Base-by-base conservation (phyloP, 345 rosid species). In the Salix brachista region DNA sequence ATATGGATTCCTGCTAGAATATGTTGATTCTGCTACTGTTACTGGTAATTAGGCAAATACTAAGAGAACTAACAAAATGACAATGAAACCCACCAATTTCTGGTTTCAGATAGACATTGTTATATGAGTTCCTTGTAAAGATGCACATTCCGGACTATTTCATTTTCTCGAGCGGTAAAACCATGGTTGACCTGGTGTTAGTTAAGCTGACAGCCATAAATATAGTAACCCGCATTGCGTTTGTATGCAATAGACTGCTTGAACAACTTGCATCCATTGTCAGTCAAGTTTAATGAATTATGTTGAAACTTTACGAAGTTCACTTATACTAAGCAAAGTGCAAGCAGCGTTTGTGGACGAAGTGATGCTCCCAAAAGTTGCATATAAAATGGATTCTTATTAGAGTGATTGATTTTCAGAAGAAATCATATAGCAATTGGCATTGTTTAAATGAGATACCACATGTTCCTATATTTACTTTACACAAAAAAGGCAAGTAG, bases 1-100 rank as follows among this genome's bases (percentile, higher is more conserved):
- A 56, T 83, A 85, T 67, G 60, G 52, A 52, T 85, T 83, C 78
- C 75, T 88, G 41, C 80, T 86, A 42, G 79, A 71, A 60, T 85
- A 85, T 72, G 83, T 80, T 34, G 83, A 88, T 73, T 71, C 78
- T 26, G 75, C 84, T 65, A 68, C 79, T 1, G 56, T 66, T 65
- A 28, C 50, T 7, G 67, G 56, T 65, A 77, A 77, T 77, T 75
- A 71, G 81, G 79, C 75, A 11, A 14, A 19, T 14, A 13, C 23
- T 6, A 21, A 23, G 5, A 69, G 66, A 79, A 68, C 72, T 75
- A 64, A 70, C 75, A 44, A 65, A 58, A 11, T 44, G 30, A 68
- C 44, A 58, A 36, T 56, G 62, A 54, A 68, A 46, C 42, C 41
- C 39, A 54, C 76, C 41, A 58, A 26, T 37, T 64, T 80, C 77